Conservation (phyloP, 2,329 filamentous ascomycete genomes). For the Cordyceps militaris region DNA sequence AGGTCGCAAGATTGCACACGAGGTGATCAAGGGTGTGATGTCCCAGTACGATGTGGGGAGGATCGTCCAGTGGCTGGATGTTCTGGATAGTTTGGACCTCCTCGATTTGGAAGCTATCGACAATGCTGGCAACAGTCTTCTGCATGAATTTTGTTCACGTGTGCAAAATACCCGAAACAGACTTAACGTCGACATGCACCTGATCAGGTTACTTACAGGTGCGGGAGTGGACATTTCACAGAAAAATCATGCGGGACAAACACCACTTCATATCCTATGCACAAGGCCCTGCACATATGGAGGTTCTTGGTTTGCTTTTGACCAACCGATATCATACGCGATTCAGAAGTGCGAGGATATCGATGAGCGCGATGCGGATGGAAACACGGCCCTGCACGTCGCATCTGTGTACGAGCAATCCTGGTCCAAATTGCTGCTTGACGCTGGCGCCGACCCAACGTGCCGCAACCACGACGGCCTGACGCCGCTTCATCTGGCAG, state of each 20-base stretch:
- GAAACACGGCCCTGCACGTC: conserved; percentile 5
- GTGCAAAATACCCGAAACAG: neutral
- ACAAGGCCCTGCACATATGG: neutral
- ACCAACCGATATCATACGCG: neutral
- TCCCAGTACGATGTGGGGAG: neutral
- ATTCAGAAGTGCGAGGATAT: neutral
- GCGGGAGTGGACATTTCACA: neutral
- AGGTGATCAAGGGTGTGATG: neutral
- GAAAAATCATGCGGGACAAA: neutral
- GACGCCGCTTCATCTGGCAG: conserved; percentile 34
- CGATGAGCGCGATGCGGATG: neutral
- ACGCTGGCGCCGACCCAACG: conserved; percentile 29
- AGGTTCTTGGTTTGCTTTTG: neutral
- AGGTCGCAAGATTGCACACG: neutral
- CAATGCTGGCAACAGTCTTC: neutral
- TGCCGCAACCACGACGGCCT: conserved; percentile 25
- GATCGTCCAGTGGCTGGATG: neutral
- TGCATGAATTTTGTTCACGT: neutral
- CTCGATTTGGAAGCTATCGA: conserved; percentile 1
- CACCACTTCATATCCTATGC: conserved; percentile 6
- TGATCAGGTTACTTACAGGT: neutral
- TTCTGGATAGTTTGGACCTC: neutral
- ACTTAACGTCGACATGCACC: neutral
- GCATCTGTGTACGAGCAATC: neutral
- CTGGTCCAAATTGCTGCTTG: conserved; percentile 23